These are phyloP conservation scores for Sonneratia alba DNA, from an alignment of 345 rosid species.

Conservation along the genomic window DNA sequence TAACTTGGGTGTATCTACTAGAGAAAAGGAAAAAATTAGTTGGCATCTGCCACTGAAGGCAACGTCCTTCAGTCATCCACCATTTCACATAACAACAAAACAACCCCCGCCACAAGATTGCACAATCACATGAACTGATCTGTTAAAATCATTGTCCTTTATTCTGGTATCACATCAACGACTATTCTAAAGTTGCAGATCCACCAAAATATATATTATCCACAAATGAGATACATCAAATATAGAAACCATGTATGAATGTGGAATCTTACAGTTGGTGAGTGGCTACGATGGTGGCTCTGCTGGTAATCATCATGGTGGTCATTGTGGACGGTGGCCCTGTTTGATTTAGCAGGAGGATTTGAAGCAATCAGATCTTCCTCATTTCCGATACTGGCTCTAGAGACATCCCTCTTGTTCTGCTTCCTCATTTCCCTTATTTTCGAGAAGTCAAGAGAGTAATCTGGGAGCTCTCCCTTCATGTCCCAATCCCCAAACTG, in stretches of 20 bases:
- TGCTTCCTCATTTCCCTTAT: slow-evolving; percentile 94
- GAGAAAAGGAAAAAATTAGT: not conserved
- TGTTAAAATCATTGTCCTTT: not conserved
- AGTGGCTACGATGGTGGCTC: slow-evolving; percentile 15
- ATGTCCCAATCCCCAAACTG: slow-evolving; percentile 98
- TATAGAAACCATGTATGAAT: not conserved
- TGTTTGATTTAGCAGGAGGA: slow-evolving; percentile 28
- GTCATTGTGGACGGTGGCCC: slow-evolving; percentile 9
- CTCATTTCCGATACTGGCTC: slow-evolving; percentile 92
- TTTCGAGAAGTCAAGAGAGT: slow-evolving; percentile 84
- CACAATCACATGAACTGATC: slow-evolving; percentile 3
- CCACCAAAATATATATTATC: not conserved
- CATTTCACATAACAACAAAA: not conserved
- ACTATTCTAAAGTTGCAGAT: not conserved
- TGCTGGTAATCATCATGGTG: slow-evolving; percentile 22
- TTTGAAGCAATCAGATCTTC: slow-evolving; percentile 70
- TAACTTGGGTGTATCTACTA: not conserved
- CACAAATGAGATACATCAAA: not conserved
- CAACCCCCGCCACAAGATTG: not conserved
- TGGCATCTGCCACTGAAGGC: slow-evolving; percentile 1
- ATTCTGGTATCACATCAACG: not conserved
- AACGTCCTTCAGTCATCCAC: not conserved
- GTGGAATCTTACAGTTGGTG: slow-evolving; percentile 58
- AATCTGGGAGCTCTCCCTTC: slow-evolving; percentile 83
- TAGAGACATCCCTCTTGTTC: slow-evolving; percentile 76